Evolutionary conservation across 2,329 filamentous ascomycete genomes (phyloP).

Genomic region (Pezicula neosporulosa): DNA sequence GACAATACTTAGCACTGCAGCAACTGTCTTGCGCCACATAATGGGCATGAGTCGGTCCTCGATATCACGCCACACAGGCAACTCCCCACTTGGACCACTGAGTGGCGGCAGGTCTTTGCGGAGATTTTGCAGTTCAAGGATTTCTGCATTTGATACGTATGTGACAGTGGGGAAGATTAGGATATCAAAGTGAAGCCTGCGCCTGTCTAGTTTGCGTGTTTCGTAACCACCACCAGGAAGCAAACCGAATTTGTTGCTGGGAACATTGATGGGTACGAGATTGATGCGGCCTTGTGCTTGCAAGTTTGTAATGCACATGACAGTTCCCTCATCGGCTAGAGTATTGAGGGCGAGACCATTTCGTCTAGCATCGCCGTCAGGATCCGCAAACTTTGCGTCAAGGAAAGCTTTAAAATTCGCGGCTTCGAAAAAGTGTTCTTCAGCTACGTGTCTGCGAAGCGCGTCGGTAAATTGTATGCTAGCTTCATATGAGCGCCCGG

Average conservation of each 20-base stretch:
- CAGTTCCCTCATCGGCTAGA: conserved; percentile 57
- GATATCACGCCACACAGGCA: conserved; percentile 73
- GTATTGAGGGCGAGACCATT: conserved; percentile 45
- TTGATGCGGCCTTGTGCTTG: conserved; percentile 54
- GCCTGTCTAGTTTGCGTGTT: conserved; percentile 63
- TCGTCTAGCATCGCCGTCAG: conserved; percentile 5
- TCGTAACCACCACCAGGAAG: conserved; percentile 65
- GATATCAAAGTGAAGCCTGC: conserved; percentile 61
- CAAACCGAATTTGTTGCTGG: conserved; percentile 66
- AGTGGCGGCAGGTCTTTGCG: conserved; percentile 30
- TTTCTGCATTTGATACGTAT: conserved; percentile 55
- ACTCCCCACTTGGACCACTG: conserved; percentile 38
- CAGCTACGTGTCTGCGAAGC: conserved; percentile 53
- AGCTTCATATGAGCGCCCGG: conserved; percentile 59
- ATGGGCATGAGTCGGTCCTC: conserved; percentile 54
- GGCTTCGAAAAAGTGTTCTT: conserved; percentile 54
- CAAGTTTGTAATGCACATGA: conserved; percentile 66
- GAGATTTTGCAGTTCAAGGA: conserved; percentile 37
- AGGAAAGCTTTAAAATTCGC: conserved; percentile 56
- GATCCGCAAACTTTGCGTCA: conserved; percentile 47
- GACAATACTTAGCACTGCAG: conserved; percentile 58
- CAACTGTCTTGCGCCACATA: conserved; percentile 63
- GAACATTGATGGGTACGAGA: conserved; percentile 51
- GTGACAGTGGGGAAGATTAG: conserved; percentile 52
- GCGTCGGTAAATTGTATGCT: conserved; percentile 54